These are phyloP conservation scores for Penicillium fuscoglaucum DNA, from an alignment of 2,329 filamentous ascomycete genomes.

Conservation along the genomic window DNA sequence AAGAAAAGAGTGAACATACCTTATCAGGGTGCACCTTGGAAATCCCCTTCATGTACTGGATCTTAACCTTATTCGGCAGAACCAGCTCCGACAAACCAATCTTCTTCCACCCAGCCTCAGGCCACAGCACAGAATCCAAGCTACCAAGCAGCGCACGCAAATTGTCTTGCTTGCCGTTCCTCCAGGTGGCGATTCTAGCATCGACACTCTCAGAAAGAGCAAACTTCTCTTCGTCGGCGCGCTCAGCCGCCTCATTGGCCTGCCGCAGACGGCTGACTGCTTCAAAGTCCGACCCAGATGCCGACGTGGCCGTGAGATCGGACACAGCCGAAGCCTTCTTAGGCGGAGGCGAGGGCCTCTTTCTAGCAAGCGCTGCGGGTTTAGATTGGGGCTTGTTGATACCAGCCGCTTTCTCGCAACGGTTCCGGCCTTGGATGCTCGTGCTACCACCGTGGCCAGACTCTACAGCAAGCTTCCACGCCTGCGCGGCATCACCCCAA, in stretches of 20 bases:
- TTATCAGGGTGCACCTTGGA: constrained; percentile 98
- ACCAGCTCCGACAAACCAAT: constrained; percentile 91
- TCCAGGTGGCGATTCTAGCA: constrained; percentile 75
- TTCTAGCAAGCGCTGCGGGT: constrained; percentile 48
- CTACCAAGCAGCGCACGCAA: constrained; percentile 82
- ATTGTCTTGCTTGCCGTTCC: constrained; percentile 89
- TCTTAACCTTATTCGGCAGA: constrained; percentile 91
- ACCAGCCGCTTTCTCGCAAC: constrained; percentile 84
- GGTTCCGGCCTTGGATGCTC: constrained; percentile 79
- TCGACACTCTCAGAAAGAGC: constrained; percentile 84
- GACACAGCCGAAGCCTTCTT: constrained; percentile 36
- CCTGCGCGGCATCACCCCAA: constrained; percentile 77
- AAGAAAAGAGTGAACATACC: constrained; percentile 58
- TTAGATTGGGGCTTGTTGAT: constrained; percentile 56
- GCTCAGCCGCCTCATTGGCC: constrained; percentile 81
- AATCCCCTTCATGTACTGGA: constrained; percentile 98
- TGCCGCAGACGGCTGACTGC: constrained; percentile 80
- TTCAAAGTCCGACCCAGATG: constrained; percentile 57
- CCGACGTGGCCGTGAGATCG: constrained; percentile 42
- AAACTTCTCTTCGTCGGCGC: constrained; percentile 89
- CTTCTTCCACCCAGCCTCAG: constrained; percentile 92
- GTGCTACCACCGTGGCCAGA: constrained; percentile 80
- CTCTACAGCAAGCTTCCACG: constrained; percentile 83
- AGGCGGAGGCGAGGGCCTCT: constrained; percentile 48
- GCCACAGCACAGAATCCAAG: constrained; percentile 87